These are phyloP conservation scores for Xylaria telfairii DNA, from an alignment of 495 filamentous ascomycete genomes.

Conservation along the genomic window DNA sequence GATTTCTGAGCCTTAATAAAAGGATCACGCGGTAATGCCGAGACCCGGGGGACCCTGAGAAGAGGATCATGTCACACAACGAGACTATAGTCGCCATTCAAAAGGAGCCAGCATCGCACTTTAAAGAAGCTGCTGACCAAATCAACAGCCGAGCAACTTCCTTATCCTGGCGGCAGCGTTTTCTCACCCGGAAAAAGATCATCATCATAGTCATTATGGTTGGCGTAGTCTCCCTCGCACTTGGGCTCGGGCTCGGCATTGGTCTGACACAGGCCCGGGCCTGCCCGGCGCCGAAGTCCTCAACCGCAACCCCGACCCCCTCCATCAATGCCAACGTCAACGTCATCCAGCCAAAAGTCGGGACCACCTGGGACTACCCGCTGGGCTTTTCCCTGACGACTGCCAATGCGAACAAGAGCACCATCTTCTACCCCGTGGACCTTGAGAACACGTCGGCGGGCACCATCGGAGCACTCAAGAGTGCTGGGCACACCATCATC, in stretches of 20 bases:
- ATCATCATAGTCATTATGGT: slow-evolving; percentile 20
- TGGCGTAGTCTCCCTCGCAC: slow-evolving; percentile 53
- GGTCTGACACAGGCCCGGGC: slow-evolving; percentile 27
- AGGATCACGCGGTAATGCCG: neutral
- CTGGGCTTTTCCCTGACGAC: slow-evolving; percentile 54
- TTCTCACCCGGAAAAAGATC: slow-evolving; percentile 13
- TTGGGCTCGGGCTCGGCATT: slow-evolving; percentile 52
- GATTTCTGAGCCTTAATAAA: neutral
- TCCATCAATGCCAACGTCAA: slow-evolving; percentile 25
- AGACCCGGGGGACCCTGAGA: neutral
- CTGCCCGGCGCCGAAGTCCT: neutral
- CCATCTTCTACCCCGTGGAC: slow-evolving; percentile 65
- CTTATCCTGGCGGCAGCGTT: neutral
- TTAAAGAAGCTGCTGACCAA: neutral
- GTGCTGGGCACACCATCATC: slow-evolving; percentile 61
- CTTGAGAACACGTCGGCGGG: slow-evolving; percentile 59
- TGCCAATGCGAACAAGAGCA: slow-evolving; percentile 32
- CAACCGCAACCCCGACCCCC: slow-evolving; percentile 28
- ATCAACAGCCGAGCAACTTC: neutral
- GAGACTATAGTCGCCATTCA: neutral
- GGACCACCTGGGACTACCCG: slow-evolving; percentile 63
- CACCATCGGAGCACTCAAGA: slow-evolving; percentile 56
- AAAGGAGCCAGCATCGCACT: slow-evolving; percentile 16
- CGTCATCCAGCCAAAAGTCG: slow-evolving; percentile 57
- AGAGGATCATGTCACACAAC: neutral